A percentile compares a stretch with the other conserved stretches of the same genome.
phyloP scores from a whole-genome alignment of 2,329 filamentous ascomycete species.

The Neodidymelliopsis sp. region DNA sequence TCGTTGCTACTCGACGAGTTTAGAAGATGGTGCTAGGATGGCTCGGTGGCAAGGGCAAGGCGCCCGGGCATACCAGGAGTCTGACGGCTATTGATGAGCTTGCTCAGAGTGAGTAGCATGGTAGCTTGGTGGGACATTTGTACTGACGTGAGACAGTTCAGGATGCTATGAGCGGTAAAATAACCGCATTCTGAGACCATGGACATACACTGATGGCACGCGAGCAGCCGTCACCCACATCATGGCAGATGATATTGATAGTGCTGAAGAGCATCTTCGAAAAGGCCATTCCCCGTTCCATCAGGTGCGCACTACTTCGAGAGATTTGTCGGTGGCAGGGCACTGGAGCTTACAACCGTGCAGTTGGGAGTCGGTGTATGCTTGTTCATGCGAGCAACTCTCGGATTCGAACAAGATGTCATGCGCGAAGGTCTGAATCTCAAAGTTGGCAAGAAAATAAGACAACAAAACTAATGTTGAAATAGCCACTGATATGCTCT shows the following conservation, averaged over 20 bases:
- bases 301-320: slow-evolving; percentile 56
- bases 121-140: not conserved
- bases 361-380: slow-evolving; percentile 81
- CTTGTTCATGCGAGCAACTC: slow-evolving; percentile 82
- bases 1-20: not conserved
- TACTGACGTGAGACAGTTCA: slow-evolving; percentile 44
- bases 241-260: slow-evolving; percentile 89
- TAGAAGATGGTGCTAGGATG: slow-evolving; percentile 47
- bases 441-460: not conserved
- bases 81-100: slow-evolving; percentile 66
- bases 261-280: slow-evolving; percentile 75
- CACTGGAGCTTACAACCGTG: slow-evolving; percentile 27
- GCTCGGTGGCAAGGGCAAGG: slow-evolving; percentile 47
- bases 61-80: slow-evolving; percentile 59
- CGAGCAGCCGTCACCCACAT: slow-evolving; percentile 70
- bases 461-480: slow-evolving; percentile 16
- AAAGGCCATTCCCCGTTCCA: slow-evolving; percentile 87
- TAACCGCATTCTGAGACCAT: slow-evolving; percentile 5
- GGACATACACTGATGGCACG: slow-evolving; percentile 33
- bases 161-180: slow-evolving; percentile 57
- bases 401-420: slow-evolving; percentile 91
- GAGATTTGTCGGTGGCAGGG: not conserved
- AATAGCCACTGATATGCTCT: slow-evolving; percentile 73
- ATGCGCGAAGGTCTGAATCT: slow-evolving; percentile 72
- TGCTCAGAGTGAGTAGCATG: slow-evolving; percentile 56